Evolutionary conservation across 768 basidiomycete species (phyloP).

Genomic region (Lepiota subincarnata): DNA sequence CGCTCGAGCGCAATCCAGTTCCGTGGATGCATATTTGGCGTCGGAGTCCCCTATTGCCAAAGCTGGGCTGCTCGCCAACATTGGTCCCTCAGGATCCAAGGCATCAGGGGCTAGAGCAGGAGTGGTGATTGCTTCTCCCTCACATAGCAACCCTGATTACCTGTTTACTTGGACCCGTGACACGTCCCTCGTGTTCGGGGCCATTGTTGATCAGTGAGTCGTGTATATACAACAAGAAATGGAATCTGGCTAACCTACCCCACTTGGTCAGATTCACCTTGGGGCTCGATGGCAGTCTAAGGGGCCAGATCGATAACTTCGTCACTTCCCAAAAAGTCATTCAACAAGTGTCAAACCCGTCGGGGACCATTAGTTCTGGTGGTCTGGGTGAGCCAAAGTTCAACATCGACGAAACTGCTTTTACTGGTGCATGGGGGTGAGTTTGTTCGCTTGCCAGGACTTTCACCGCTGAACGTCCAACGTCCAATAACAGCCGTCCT

Average conservation of each 20-base stretch:
- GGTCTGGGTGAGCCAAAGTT: slow-evolving; percentile 76
- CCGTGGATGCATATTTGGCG: slow-evolving; percentile 36
- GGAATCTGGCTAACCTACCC: background rate
- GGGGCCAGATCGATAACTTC: slow-evolving; percentile 50
- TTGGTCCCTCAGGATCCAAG: slow-evolving; percentile 55
- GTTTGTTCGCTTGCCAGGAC: slow-evolving; percentile 13
- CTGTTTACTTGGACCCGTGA: slow-evolving; percentile 71
- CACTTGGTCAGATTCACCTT: slow-evolving; percentile 29
- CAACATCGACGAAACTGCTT: slow-evolving; percentile 61
- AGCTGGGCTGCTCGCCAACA: slow-evolving; percentile 68
- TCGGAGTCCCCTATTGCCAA: slow-evolving; percentile 58
- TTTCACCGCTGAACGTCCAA: no score
- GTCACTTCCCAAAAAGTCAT: slow-evolving; percentile 45
- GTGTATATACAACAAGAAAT: background rate
- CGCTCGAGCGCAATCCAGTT: slow-evolving; percentile 4
- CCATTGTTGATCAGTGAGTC: slow-evolving; percentile 37
- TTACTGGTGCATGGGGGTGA: slow-evolving; percentile 45
- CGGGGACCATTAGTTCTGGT: slow-evolving; percentile 54
- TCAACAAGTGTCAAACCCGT: slow-evolving; percentile 66
- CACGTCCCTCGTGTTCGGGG: slow-evolving; percentile 59
- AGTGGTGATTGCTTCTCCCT: slow-evolving; percentile 49
- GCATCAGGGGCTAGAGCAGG: slow-evolving; percentile 52
- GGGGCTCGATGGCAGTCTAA: slow-evolving; percentile 47
- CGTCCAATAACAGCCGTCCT: slow-evolving; percentile 34
- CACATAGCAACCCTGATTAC: slow-evolving; percentile 46